These are phyloP conservation scores for Atkinsonella texensis DNA, from an alignment of 2,329 filamentous ascomycete species.

Conservation along the genomic window DNA sequence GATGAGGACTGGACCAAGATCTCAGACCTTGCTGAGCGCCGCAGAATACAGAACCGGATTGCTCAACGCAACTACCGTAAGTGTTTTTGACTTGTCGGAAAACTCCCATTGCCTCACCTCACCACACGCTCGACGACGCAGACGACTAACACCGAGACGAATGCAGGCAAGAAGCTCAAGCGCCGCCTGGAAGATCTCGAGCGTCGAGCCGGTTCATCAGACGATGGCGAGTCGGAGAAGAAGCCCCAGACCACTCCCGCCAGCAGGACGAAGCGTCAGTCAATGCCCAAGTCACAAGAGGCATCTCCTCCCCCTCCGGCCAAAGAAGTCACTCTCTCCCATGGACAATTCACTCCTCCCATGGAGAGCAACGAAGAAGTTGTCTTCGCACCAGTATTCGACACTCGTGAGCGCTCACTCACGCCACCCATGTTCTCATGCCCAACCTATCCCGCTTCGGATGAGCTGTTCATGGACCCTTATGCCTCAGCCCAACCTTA, in stretches of 20 bases:
- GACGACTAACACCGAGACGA: neutral
- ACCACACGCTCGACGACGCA: no score
- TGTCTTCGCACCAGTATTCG: constrained; percentile 46
- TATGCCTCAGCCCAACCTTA: constrained; percentile 44
- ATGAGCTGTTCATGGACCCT: constrained; percentile 48
- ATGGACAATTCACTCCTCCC: constrained; percentile 49
- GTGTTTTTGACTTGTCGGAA: constrained; percentile 20
- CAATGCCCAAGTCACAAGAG: constrained; percentile 13
- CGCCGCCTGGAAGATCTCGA: constrained; percentile 77
- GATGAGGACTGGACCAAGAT: constrained; percentile 99
- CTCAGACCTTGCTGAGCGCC: constrained; percentile 85
- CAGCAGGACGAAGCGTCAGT: constrained; percentile 29
- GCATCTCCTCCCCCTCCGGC: constrained; percentile 17
- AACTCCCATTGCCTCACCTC: no score
- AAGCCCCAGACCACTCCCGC: constrained; percentile 20
- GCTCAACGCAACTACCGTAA: constrained; percentile 94
- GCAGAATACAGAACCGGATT: constrained; percentile 94
- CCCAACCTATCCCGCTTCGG: constrained; percentile 53
- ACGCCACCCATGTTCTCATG: constrained; percentile 60
- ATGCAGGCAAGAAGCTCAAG: constrained; percentile 80
- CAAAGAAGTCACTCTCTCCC: constrained; percentile 27
- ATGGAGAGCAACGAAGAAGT: constrained; percentile 52
- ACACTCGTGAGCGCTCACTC: constrained; percentile 56
- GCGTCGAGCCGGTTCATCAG: constrained; percentile 52
- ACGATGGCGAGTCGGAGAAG: constrained; percentile 34